phyloP scores from a whole-genome alignment of 1,284 basidiomycete genomes.

The Phlebopus sp. region DNA sequence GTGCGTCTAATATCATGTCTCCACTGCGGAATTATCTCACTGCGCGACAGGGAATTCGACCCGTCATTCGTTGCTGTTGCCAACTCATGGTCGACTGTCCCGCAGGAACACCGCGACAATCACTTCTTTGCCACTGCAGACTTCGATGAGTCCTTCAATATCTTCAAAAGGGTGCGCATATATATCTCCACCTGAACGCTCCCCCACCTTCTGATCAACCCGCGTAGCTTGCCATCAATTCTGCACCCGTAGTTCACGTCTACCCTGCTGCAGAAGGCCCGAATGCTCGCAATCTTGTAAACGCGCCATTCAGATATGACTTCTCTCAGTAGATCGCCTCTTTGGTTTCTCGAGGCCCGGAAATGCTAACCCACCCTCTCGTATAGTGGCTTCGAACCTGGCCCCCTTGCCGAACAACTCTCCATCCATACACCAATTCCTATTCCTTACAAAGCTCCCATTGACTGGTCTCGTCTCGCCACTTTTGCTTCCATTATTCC shows the following conservation, averaged over 20 bases:
- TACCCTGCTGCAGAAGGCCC: slow-evolving; percentile 75
- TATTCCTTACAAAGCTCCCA: slow-evolving; percentile 72
- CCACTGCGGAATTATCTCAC: not conserved
- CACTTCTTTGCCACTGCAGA: slow-evolving; percentile 94
- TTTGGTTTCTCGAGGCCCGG: slow-evolving; percentile 3
- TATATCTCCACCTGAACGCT: not conserved
- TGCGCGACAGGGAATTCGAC: slow-evolving; percentile 68
- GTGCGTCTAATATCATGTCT: slow-evolving; percentile 38
- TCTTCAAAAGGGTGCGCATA: slow-evolving; percentile 76
- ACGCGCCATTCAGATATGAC: slow-evolving; percentile 69
- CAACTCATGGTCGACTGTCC: slow-evolving; percentile 69
- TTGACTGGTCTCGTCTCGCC: slow-evolving; percentile 62
- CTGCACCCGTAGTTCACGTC: slow-evolving; percentile 81
- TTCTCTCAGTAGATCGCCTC: slow-evolving; percentile 59
- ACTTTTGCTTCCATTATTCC: slow-evolving; percentile 44
- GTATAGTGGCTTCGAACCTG: slow-evolving; percentile 75
- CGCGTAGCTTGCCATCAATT: slow-evolving; percentile 58
- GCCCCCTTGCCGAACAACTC: slow-evolving; percentile 73
- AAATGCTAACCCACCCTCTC: slow-evolving; percentile 7
- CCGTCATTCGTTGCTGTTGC: slow-evolving; percentile 79
- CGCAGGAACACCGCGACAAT: slow-evolving; percentile 59
- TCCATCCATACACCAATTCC: slow-evolving; percentile 68
- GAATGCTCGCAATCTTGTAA: slow-evolving; percentile 50
- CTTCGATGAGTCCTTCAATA: slow-evolving; percentile 69
- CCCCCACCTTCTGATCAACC: slow-evolving; percentile 10